These are phyloP conservation scores for Gossypium arboreum DNA, from an alignment of 345 rosid genomes.

Conservation along the genomic window DNA sequence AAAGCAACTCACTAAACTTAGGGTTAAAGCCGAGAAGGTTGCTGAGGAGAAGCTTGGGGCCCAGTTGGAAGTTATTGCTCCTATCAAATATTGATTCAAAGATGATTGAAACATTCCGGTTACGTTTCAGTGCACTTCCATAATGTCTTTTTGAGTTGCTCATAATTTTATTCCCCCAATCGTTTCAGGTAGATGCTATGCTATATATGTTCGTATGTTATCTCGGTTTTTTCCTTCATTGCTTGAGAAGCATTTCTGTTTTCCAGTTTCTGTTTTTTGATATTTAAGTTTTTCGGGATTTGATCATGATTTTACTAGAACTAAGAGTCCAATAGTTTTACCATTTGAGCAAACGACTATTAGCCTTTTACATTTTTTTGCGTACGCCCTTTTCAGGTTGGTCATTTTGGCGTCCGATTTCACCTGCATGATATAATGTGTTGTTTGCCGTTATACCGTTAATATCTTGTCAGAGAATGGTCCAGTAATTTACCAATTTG, in stretches of 20 bases:
- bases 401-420: not conserved
- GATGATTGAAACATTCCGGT: not conserved
- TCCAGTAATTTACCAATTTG: too few species aligned
- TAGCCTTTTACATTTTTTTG: not conserved
- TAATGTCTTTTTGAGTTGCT: not conserved
- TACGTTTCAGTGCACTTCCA: not conserved
- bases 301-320: not conserved
- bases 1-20: slow-evolving; percentile 55
- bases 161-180: not conserved
- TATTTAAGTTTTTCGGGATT: not conserved
- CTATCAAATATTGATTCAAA: slow-evolving; percentile 43
- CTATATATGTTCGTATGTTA: not conserved
- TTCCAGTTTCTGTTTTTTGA: not conserved
- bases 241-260: not conserved
- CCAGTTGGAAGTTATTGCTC: slow-evolving; percentile 43
- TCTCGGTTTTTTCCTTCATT: not conserved
- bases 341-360: not conserved
- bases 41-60: slow-evolving; percentile 69
- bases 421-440: too few species aligned
- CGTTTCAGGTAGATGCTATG: not conserved
- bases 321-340: not conserved
- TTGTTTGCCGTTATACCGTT: too few species aligned
- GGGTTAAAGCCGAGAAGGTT: slow-evolving; percentile 58
- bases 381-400: not conserved
- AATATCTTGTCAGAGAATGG: too few species aligned